phyloP scores from a whole-genome alignment of 441 rosid species.

The Metrosideros polymorpha region DNA sequence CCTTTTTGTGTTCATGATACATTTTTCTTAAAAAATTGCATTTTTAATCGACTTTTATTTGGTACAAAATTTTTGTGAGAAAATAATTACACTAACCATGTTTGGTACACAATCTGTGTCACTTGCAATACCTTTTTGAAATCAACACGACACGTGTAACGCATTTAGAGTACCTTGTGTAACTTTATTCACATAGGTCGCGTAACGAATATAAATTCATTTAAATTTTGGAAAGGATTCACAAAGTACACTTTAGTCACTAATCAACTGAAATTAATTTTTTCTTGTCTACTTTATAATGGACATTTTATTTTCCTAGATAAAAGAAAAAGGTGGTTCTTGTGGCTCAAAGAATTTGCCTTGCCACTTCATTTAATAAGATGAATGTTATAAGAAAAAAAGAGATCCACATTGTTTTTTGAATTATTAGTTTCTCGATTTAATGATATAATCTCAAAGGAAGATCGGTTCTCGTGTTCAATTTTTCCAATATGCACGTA shows the following conservation, averaged over 20 bases:
- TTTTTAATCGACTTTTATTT: not conserved
- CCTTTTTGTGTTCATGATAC: not conserved
- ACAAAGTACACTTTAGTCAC: not conserved
- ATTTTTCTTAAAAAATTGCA: not conserved
- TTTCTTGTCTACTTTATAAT: not conserved
- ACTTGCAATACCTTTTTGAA: too few species aligned
- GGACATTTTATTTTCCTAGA: not conserved
- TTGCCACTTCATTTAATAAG: not conserved
- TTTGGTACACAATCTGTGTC: too few species aligned
- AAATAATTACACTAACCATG: not conserved
- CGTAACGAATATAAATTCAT: not conserved
- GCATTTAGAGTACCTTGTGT: too few species aligned
- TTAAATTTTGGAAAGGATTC: not conserved
- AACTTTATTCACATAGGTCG: not conserved
- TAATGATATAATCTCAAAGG: not conserved
- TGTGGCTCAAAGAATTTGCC: not conserved
- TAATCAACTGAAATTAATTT: not conserved
- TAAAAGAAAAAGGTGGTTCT: not conserved
- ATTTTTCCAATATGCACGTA: not conserved
- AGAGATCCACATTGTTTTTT: not conserved
- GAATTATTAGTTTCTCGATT: not conserved
- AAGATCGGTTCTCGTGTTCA: rapidly evolving
- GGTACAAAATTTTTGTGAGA: too few species aligned
- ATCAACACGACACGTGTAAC: not conserved
- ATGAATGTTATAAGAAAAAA: not conserved